A percentile compares a stretch with the other conserved stretches of the same genome.
Conservation (phyloP, 768 basidiomycete species). For the Pleurotus cornucopiae region DNA sequence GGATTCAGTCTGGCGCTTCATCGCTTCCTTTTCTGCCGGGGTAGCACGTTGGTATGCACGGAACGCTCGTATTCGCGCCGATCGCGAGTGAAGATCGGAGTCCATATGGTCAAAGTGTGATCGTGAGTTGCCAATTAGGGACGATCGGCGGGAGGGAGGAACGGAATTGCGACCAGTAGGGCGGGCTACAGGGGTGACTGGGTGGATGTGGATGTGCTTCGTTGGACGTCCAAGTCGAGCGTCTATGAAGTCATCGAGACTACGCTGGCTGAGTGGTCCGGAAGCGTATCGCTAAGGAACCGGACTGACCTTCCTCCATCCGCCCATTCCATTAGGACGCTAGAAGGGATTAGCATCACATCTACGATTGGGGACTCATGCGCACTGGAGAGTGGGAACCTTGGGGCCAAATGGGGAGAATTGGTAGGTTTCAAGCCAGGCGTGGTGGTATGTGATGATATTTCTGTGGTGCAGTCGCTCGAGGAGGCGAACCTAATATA, state of each 20-base stretch:
- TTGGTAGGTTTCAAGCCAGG: slow-evolving; percentile 84
- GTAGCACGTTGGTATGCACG: slow-evolving; percentile 62
- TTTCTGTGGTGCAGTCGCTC: slow-evolving; percentile 88
- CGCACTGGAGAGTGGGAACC: slow-evolving; percentile 77
- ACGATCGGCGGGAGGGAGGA: slow-evolving; percentile 19
- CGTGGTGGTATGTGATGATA: slow-evolving; percentile 93
- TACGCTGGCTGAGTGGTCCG: slow-evolving; percentile 18
- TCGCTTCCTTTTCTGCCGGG: slow-evolving; percentile 58
- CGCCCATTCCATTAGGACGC: slow-evolving; percentile 91
- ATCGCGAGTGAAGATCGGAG: slow-evolving; percentile 47
- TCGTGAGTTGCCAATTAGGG: slow-evolving; percentile 11
- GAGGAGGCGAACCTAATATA: slow-evolving; percentile 69
- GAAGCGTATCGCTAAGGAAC: too few species aligned
- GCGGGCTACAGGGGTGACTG: slow-evolving; percentile 23
- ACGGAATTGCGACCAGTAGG: slow-evolving; percentile 11
- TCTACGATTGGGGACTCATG: neutral
- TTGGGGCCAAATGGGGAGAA: slow-evolving; percentile 89
- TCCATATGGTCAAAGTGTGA: slow-evolving; percentile 12
- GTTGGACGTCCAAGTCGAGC: slow-evolving; percentile 64
- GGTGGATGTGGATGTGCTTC: slow-evolving; percentile 44
- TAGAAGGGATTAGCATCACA: slow-evolving; percentile 20
- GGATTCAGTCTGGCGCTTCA: slow-evolving; percentile 22
- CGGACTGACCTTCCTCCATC: slow-evolving; percentile 66
- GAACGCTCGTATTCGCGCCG: slow-evolving; percentile 74
- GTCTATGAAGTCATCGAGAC: slow-evolving; percentile 83